phyloP scores from a whole-genome alignment of 139 green algal genomes.

The Chlorella sorokiniana region DNA sequence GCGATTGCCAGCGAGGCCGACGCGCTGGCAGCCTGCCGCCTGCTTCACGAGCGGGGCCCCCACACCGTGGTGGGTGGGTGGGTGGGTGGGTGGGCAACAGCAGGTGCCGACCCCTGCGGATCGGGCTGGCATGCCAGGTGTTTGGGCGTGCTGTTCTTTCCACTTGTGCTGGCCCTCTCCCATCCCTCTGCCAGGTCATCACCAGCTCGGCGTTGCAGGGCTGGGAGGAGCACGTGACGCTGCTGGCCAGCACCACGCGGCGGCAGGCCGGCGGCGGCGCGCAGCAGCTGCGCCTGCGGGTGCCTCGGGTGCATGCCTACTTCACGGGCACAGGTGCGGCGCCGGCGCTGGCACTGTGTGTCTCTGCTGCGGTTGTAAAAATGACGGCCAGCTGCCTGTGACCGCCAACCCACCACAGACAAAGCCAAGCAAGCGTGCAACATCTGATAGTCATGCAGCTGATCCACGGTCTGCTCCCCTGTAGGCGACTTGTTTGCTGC shows the following conservation, averaged over 20 bases:
- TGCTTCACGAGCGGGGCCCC: conserved; percentile 68
- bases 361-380: background rate
- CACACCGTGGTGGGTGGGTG: conserved; percentile 73
- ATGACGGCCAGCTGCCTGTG: too few relatives aligned
- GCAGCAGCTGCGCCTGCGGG: conserved; percentile 44
- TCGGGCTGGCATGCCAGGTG: background rate
- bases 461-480: background rate
- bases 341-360: too few relatives aligned
- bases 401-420: too few relatives aligned
- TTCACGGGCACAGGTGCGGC: conserved; percentile 82
- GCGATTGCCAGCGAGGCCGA: conserved; percentile 57
- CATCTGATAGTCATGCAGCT: background rate
- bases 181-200: conserved; percentile 47
- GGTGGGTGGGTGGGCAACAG: too few relatives aligned
- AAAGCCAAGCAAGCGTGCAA: background rate
- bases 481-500: conserved; percentile 74
- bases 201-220: conserved; percentile 48
- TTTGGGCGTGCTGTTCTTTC: too few relatives aligned
- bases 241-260: conserved; percentile 69
- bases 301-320: conserved; percentile 71
- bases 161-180: background rate
- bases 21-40: conserved; percentile 63
- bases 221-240: conserved; percentile 46
- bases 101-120: background rate
- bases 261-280: conserved; percentile 47